Evolutionary conservation across 1,284 basidiomycete genomes (phyloP), one percentile per base, ranked within the genome.

Genomic region (Bothia castanella): DNA sequence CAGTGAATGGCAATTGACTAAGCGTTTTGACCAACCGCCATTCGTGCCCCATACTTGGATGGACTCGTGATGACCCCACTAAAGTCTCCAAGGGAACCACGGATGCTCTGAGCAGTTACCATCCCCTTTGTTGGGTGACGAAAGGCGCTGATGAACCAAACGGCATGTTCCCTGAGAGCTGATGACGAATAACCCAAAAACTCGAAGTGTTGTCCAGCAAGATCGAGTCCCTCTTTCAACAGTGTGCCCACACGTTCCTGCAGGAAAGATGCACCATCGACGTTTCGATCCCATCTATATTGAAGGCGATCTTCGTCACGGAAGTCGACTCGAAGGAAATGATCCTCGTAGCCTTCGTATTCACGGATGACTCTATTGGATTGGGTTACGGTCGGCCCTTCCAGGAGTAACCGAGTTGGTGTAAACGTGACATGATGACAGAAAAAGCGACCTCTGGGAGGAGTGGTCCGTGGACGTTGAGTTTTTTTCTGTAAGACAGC

Each of bases 121-220:
- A 41, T 50, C 0, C 74, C 74, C 32, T 69, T 70, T 20, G 63
- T 58, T 1, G 69, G 68, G 51, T 82, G 72, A 9, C 69, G 7
- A 60, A 89, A 89, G 1, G 82, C 76, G 51, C 70, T 73, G 58
- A 89, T 70, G 61, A 86, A 90, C 86, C 88, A 90, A n/a, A 88
- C 85, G 0, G 83, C 76, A 59, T 88, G 87, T 52, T 83, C 77
- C 32, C 82, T 78, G 31, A 91, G 67, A 3, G 85, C 80, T 4
- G 87, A 88, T 21, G 70, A 76, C 0, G 87, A 88, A 61, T 88
- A 91, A 0, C 83, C 87, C 34, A 91, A 70, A 61, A 90, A 89
- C 51, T 87, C 75, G 56, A 87, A 90, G 17, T 64, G 60, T 36
- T 83, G 75, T 2, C 86, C 87, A 23, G 77, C 87, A n/a, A 91